Base-by-base conservation (phyloP, 768 basidiomycete species). In the Nidularia pulvinata region DNA sequence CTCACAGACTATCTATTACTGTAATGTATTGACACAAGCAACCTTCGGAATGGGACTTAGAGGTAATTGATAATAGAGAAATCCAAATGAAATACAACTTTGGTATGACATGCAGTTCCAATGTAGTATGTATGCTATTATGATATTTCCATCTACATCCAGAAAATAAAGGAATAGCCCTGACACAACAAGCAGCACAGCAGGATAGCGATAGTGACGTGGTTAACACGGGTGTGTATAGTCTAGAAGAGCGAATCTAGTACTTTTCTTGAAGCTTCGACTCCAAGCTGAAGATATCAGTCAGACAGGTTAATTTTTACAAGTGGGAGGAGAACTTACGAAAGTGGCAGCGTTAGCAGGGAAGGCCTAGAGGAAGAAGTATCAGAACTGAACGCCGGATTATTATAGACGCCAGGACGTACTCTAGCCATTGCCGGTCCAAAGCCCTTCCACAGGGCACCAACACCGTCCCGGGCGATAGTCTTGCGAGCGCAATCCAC, bases 291-390 rank as follows among this genome's bases (percentile, higher is more conserved):
- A 22, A 63, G 33, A 25, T 19, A 66, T 60, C 46, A 59, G 53
- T 55, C 57, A 52, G n/a, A 55, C 35, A 48, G 55, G 46, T 54
- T 22, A 47, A 50, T 33, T 30, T 19, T 34, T 7, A 49, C 5
- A 46, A 45, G 51, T 7, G 32, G 42, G 19, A n/a, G 52, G 46
- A 59, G 22, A 22, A 82, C 89, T 74, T 63, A 94, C 90, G 73
- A 94, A 93, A 49, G 90, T 89, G 43, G 95, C 95, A 56, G 95
- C 95, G 69, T 98, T 98, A 30, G 95, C 95, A 10, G 95, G 95
- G 85, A 97, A 96, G 42, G 95, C 95, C 84, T 95, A 58, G 5
- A 56, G 33, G 11, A 36, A 25, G 5, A 42, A 42, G 14, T 35
- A 44, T 33, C 32, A 46, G 9, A 46, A 49, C 39, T 34, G 9